Percentiles rank a stretch among this genome's conserved stretches.
These are phyloP conservation scores for Tetrastigma voinierianum DNA, from an alignment of 164 flowering plant species.

Conservation along the genomic window DNA sequence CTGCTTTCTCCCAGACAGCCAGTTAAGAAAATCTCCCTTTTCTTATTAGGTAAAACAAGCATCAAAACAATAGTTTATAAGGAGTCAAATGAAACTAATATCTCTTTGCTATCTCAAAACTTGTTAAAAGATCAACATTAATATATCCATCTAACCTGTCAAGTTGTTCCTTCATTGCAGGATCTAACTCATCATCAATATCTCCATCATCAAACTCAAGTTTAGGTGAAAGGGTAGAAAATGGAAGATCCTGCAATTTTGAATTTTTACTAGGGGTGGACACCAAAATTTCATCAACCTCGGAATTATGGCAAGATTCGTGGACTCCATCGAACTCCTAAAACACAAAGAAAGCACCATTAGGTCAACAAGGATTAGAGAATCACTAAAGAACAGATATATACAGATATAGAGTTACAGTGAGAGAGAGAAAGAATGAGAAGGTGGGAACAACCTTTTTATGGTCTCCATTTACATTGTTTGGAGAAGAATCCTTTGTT, in stretches of 20 bases:
- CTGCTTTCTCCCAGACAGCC: too few relatives aligned
- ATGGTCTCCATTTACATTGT: conserved; percentile 20
- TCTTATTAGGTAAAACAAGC: too few relatives aligned
- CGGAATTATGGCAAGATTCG: conserved; percentile 23
- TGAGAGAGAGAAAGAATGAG: not conserved
- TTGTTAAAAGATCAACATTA: too few relatives aligned
- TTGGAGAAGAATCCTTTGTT: conserved; percentile 41
- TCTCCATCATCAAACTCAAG: conserved; percentile 69
- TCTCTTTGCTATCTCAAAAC: too few relatives aligned
- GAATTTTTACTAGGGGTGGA: conserved; percentile 30
- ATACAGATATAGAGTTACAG: not conserved
- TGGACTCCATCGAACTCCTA: conserved; percentile 40
- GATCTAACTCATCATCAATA: conserved; percentile 80
- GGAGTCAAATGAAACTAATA: too few relatives aligned
- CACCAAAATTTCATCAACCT: conserved; percentile 12
- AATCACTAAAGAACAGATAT: not conserved
- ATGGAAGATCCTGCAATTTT: conserved; percentile 31
- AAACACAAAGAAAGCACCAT: conserved; percentile 4
- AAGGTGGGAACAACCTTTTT: conserved; percentile 27
- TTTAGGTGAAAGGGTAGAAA: conserved; percentile 34
- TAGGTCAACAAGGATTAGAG: not conserved
- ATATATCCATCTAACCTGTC: conserved; percentile 58
- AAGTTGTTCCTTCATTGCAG: conserved; percentile 70
- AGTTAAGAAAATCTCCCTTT: too few relatives aligned
- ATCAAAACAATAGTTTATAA: too few relatives aligned